Conservation (phyloP, 495 filamentous ascomycete species). For the Xylaria longipes region DNA sequence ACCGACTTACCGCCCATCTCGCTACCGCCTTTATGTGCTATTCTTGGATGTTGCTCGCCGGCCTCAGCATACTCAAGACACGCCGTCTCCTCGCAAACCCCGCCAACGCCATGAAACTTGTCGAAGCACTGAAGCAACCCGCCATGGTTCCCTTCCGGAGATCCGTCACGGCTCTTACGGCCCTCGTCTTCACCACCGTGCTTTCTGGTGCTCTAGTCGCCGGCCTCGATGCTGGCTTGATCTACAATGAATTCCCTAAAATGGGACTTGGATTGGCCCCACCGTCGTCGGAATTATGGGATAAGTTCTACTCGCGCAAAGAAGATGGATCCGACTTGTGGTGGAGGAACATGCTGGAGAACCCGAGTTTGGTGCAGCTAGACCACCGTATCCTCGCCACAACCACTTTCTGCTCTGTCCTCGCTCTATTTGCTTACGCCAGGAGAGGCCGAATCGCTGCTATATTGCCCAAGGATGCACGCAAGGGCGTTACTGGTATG, state of each 20-base stretch:
- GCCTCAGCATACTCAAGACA: slow-evolving; percentile 80
- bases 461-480: slow-evolving; percentile 67
- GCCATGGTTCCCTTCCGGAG: slow-evolving; percentile 73
- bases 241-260: slow-evolving; percentile 97
- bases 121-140: slow-evolving; percentile 67
- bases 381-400: slow-evolving; percentile 93
- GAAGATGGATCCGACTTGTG: slow-evolving; percentile 78
- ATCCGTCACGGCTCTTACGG: slow-evolving; percentile 72
- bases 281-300: slow-evolving; percentile 80
- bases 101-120: slow-evolving; percentile 56
- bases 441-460: slow-evolving; percentile 67
- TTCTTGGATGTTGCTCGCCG: slow-evolving; percentile 91
- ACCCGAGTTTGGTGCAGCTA: slow-evolving; percentile 91
- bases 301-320: slow-evolving; percentile 81
- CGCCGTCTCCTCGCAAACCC: slow-evolving; percentile 71
- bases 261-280: slow-evolving; percentile 88
- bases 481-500: slow-evolving; percentile 77
- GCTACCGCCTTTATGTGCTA: slow-evolving; percentile 91
- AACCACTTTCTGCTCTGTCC: slow-evolving; percentile 82
- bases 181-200: slow-evolving; percentile 84
- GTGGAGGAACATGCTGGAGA: slow-evolving; percentile 98
- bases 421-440: slow-evolving; percentile 78
- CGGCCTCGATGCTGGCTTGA: slow-evolving; percentile 91
- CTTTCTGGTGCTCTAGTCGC: slow-evolving; percentile 94
- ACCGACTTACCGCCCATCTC: slow-evolving; percentile 87